Evolutionary conservation across 208 protist genomes (phyloP).

Genomic region (Herpetomonas tarakana): DNA sequence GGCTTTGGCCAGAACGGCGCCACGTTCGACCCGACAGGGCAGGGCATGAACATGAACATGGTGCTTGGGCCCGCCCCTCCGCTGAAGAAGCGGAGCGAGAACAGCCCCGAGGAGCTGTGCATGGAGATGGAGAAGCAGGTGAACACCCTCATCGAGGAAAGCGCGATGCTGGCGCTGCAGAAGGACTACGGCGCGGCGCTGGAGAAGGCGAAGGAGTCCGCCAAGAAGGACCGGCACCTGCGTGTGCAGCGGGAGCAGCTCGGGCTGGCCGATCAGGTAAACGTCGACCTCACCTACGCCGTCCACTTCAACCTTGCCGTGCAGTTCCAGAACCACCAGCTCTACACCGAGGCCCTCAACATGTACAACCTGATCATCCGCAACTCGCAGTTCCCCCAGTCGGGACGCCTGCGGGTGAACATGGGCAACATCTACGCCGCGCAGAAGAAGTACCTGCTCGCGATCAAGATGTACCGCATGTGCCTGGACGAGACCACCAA

Average conservation of each 20-base stretch:
- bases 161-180: slow-evolving; percentile 83
- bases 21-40: slow-evolving; percentile 80
- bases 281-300: slow-evolving; percentile 95
- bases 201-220: slow-evolving; percentile 95
- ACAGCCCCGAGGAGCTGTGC: slow-evolving; percentile 91
- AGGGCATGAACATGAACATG: slow-evolving; percentile 60
- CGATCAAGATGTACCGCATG: slow-evolving; percentile 97
- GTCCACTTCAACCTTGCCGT: slow-evolving; percentile 96
- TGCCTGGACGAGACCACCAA: slow-evolving; percentile 93
- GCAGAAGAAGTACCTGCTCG: slow-evolving; percentile 94
- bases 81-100: slow-evolving; percentile 89
- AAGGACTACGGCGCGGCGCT: slow-evolving; percentile 87
- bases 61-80: slow-evolving; percentile 82
- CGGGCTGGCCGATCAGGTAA: slow-evolving; percentile 90
- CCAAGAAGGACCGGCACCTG: slow-evolving; percentile 90
- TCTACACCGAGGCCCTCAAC: slow-evolving; percentile 95
- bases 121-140: slow-evolving; percentile 93
- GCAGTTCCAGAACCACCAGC: slow-evolving; percentile 94
- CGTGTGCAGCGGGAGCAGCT: slow-evolving; percentile 91
- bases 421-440: slow-evolving; percentile 98
- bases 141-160: slow-evolving; percentile 94
- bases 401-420: slow-evolving; percentile 94
- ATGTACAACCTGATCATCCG: slow-evolving; percentile 95
- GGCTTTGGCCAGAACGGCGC: slow-evolving; percentile 71
- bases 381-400: slow-evolving; percentile 94